These are phyloP conservation scores for Backusella sp. DNA, from an alignment of 192 early-diverging fungal genomes.

Conservation along the genomic window DNA sequence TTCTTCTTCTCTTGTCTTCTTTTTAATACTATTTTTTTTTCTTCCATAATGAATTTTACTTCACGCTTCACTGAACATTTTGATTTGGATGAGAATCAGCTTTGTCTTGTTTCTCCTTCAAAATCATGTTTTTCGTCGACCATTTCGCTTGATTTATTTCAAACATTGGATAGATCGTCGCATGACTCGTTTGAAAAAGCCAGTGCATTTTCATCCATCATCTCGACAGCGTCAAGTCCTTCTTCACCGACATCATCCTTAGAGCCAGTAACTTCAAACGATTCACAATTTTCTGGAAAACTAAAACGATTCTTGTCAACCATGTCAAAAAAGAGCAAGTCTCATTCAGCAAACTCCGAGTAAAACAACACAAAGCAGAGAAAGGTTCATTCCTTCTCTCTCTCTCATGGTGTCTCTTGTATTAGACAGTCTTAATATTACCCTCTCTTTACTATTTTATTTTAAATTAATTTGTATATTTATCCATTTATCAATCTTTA, in stretches of 20 bases:
- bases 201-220: neutral
- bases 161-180: neutral
- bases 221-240: neutral
- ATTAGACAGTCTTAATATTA: too few relatives aligned
- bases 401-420: too few relatives aligned
- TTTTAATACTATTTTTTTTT: neutral
- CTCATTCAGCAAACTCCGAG: neutral
- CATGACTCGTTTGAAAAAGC: neutral
- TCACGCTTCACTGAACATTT: constrained; percentile 28
- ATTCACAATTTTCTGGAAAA: neutral
- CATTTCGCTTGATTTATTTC: neutral
- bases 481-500: too few relatives aligned
- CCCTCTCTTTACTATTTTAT: too few relatives aligned
- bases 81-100: constrained; percentile 2
- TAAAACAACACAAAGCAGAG: neutral
- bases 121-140: neutral
- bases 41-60: neutral
- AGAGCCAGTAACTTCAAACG: neutral
- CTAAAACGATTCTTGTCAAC: neutral
- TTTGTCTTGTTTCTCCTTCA: neutral
- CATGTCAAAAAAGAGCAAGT: neutral
- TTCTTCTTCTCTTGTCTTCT: constrained; percentile 1
- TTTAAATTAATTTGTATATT: too few relatives aligned
- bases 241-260: neutral
- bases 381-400: too few relatives aligned